These are phyloP conservation scores for Pyricularia grisea DNA, from an alignment of 2,329 filamentous ascomycete species.

Conservation along the genomic window DNA sequence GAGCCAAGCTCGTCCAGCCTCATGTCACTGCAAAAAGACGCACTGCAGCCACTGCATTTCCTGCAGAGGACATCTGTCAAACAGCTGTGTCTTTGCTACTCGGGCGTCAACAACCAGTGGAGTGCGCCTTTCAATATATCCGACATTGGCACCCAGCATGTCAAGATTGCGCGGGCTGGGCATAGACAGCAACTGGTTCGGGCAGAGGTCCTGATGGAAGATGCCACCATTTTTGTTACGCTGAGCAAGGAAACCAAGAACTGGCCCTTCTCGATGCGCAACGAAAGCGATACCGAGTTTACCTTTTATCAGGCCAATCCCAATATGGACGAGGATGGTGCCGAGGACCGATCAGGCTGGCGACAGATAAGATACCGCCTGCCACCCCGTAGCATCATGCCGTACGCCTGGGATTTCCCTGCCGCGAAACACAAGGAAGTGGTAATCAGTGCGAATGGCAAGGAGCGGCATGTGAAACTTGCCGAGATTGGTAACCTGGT, in stretches of 20 bases:
- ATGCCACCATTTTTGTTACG: slow-evolving; percentile 87
- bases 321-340: slow-evolving; percentile 83
- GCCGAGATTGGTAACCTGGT: slow-evolving; percentile 95
- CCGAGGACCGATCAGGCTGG: slow-evolving; percentile 78
- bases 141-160: slow-evolving; percentile 81
- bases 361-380: slow-evolving; percentile 86
- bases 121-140: slow-evolving; percentile 97
- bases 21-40: slow-evolving; percentile 66
- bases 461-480: slow-evolving; percentile 85
- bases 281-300: slow-evolving; percentile 95
- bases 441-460: slow-evolving; percentile 67
- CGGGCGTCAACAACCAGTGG: slow-evolving; percentile 94
- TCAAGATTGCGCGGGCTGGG: slow-evolving; percentile 86
- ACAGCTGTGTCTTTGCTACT: slow-evolving; percentile 86
- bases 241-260: slow-evolving; percentile 85
- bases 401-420: slow-evolving; percentile 98
- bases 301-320: slow-evolving; percentile 94
- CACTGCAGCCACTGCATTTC: slow-evolving; percentile 81
- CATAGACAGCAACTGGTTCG: slow-evolving; percentile 83
- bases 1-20: slow-evolving; percentile 88
- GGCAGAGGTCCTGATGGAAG: slow-evolving; percentile 84
- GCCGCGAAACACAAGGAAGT: slow-evolving; percentile 95
- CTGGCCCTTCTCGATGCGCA: slow-evolving; percentile 98
- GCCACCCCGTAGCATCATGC: slow-evolving; percentile 94
- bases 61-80: slow-evolving; percentile 75